These are phyloP conservation scores for Teratosphaeria destructans DNA, from an alignment of 2,329 filamentous ascomycete species.

Conservation along the genomic window DNA sequence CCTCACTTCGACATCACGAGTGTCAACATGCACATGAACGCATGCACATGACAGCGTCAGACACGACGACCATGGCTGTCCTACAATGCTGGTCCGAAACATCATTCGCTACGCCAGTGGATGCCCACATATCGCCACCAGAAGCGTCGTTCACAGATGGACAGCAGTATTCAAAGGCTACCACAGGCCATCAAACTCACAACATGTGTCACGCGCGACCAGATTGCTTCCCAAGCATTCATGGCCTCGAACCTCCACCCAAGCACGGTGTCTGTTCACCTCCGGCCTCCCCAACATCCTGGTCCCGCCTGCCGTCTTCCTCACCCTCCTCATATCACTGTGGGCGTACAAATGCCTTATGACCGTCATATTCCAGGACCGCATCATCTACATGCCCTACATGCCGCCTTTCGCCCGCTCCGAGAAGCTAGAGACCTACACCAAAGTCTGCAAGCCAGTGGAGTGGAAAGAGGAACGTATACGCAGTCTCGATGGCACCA, in stretches of 20 bases:
- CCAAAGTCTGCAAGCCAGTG: conserved; percentile 49
- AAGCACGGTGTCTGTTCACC: conserved; percentile 14
- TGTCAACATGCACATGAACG: neutral
- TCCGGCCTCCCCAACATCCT: conserved; percentile 36
- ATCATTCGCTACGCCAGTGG: neutral
- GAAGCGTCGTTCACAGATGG: neutral
- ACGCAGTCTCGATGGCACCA: conserved; percentile 53
- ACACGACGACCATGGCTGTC: neutral
- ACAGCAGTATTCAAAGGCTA: neutral
- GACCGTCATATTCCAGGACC: conserved; percentile 69
- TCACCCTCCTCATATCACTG: conserved; percentile 53
- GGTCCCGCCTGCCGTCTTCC: conserved; percentile 58
- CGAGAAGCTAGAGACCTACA: conserved; percentile 57
- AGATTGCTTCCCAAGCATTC: neutral
- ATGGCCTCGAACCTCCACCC: no score
- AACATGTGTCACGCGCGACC: neutral
- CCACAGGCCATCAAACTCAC: neutral
- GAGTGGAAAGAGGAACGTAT: conserved; percentile 56
- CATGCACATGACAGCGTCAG: neutral
- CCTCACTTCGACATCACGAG: neutral
- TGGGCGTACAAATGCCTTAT: conserved; percentile 58
- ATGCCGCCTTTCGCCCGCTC: conserved; percentile 58
- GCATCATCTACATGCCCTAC: conserved; percentile 72
- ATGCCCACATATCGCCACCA: neutral
- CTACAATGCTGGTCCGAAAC: neutral